Evolutionary conservation across 306 rosid genomes (phyloP), one percentile per base, ranked within the genome.

Genomic region (Quercus glauca): DNA sequence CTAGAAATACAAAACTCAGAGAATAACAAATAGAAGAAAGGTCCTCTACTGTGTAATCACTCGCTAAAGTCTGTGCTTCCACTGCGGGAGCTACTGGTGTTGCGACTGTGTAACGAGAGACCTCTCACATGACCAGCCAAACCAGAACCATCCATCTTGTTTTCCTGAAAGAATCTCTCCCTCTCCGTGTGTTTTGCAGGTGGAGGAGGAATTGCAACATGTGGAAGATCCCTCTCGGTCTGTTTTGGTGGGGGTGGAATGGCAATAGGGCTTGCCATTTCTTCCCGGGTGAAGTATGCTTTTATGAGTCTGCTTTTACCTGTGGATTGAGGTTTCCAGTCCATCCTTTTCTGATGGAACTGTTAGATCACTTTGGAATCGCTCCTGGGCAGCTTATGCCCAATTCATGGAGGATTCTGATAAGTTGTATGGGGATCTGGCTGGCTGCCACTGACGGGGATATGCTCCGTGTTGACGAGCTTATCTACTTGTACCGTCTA

Each of bases 41-140:
- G 73, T 55, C 68, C 75, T 81, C 68, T 69, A 73, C 6, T 3
- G 33, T 28, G 31, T 67, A 21, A 69, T 87, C 82, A 93, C 7
- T 94, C 98, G 69, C 92, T 89, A 73, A 86, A 87, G 87, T 92
- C 98, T 78, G 87, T 82, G 89, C 98, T 94, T 87, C 89, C 98
- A 78, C 91, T 89, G 76, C 71, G 94, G 78, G 98, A 94, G 85
- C 96, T 87, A 87, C 98, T 92, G 7, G 89, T 92, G 68, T 86
- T 87, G 23, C 92, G 93, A 76, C 97, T 94, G 68, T 91, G 94
- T 49, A 94, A 82, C 21, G 98, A 91, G 61, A 91, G 92, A 51
- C 94, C 97, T 79, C 96, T 92, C 88, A 83, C 73, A 72, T 90
- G 96, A 60, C 92, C 91, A 60, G 87, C 79, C 82, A 92, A 41